Evolutionary conservation across 2,329 filamentous ascomycete species (phyloP).

Genomic region (Ophiognomonia clavigignenti-juglandacearum): DNA sequence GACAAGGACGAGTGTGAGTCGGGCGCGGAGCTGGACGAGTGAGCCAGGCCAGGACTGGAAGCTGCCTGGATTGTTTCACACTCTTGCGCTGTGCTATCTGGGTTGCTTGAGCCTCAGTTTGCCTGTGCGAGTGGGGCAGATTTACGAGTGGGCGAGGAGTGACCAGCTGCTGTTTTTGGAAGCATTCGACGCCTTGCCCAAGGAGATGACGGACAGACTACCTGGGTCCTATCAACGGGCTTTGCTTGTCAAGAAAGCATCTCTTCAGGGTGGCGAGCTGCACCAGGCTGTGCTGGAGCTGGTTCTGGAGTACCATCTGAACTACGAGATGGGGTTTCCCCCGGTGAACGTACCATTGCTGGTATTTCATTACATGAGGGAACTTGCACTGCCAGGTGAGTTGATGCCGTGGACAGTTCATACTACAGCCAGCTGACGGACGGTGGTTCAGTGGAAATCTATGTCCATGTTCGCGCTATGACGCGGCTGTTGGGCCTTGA

Average conservation of each 20-base stretch:
- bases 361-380: conserved; percentile 63
- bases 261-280: conserved; percentile 51
- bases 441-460: conserved; percentile 56
- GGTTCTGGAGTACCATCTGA: conserved; percentile 56
- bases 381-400: conserved; percentile 70
- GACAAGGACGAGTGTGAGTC: conserved; percentile 26
- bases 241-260: conserved; percentile 46
- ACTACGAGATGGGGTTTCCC: conserved; percentile 69
- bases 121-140: conserved; percentile 69
- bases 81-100: conserved; percentile 74
- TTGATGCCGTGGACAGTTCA: neutral
- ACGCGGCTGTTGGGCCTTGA: conserved; percentile 44
- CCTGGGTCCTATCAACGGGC: conserved; percentile 55
- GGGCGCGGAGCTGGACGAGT: conserved; percentile 38
- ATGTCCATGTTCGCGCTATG: conserved; percentile 53
- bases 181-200: conserved; percentile 43
- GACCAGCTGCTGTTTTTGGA: conserved; percentile 69
- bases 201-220: conserved; percentile 61
- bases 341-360: conserved; percentile 65
- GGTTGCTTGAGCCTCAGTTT: conserved; percentile 70
- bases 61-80: conserved; percentile 67
- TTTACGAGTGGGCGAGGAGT: conserved; percentile 62
- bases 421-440: conserved; percentile 21
- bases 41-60: conserved; percentile 44
- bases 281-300: conserved; percentile 61